Evolutionary conservation across 2,329 filamentous ascomycete genomes (phyloP).

Genomic region (Scedosporium apiospermum): DNA sequence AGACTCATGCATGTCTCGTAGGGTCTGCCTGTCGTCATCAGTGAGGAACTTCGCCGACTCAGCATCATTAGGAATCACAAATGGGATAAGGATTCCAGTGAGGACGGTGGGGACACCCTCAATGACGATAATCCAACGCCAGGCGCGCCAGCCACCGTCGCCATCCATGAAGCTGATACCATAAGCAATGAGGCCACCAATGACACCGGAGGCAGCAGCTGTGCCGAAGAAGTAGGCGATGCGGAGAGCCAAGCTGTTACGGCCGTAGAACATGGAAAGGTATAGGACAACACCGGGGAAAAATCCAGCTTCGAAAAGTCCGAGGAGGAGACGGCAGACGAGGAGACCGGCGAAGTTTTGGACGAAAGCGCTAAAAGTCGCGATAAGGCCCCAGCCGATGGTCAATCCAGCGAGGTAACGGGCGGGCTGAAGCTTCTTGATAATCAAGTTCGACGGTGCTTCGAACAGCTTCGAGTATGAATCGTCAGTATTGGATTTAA

Average conservation of each 20-base stretch:
- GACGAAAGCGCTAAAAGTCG: conserved; percentile 36
- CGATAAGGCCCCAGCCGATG: conserved; percentile 37
- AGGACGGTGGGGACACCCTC: conserved; percentile 47
- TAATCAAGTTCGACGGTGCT: conserved; percentile 29
- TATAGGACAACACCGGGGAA: conserved; percentile 40
- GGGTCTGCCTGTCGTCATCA: conserved; percentile 37
- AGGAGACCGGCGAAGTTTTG: conserved; percentile 38
- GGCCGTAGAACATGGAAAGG: conserved; percentile 35
- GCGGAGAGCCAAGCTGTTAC: conserved; percentile 49
- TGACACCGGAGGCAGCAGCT: conserved; percentile 53
- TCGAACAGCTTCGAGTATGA: conserved; percentile 20
- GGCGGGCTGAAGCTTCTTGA: conserved; percentile 28
- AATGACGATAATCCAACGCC: conserved; percentile 58
- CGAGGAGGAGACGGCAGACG: conserved; percentile 37
- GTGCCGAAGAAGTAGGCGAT: conserved; percentile 54
- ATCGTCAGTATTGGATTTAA: too few relatives aligned
- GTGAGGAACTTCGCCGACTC: conserved; percentile 44
- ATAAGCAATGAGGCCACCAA: conserved; percentile 55
- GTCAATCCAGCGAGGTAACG: conserved; percentile 39
- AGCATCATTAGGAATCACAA: conserved; percentile 48
- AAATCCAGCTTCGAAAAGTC: conserved; percentile 42
- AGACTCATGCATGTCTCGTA: conserved; percentile 37
- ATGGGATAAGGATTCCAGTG: conserved; percentile 44
- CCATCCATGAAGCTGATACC: conserved; percentile 56
- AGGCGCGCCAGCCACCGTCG: conserved; percentile 44